Conservation (phyloP, 352 stramenopile species). For the Phytophthora multivora region DNA sequence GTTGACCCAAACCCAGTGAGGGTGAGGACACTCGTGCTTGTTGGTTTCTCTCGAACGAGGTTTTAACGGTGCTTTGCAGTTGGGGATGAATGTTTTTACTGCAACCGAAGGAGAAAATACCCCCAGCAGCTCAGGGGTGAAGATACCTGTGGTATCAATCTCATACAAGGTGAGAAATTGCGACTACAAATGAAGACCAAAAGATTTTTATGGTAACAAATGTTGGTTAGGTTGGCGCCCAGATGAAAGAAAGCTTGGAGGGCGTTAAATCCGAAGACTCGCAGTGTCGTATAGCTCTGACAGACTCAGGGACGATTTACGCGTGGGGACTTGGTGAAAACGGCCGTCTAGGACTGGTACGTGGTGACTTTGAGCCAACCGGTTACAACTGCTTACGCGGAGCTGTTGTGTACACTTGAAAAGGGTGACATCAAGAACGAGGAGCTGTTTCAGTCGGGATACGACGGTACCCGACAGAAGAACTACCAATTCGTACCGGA, state of each 20-base stretch:
- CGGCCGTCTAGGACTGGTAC: conserved; percentile 64
- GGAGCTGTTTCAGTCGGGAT: conserved; percentile 62
- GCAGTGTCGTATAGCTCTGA: conserved; percentile 46
- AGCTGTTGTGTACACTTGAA: conserved; percentile 1
- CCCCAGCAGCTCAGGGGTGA: conserved; percentile 48
- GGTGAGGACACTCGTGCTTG: conserved; percentile 24
- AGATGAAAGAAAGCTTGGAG: conserved; percentile 50
- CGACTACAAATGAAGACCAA: too few species aligned
- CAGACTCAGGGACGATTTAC: conserved; percentile 56
- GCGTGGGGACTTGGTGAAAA: conserved; percentile 74
- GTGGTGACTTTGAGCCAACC: not conserved
- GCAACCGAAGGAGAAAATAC: conserved; percentile 39
- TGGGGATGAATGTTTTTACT: conserved; percentile 53
- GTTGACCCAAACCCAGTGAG: conserved; percentile 52
- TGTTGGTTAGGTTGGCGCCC: conserved; percentile 34
- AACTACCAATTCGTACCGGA: conserved; percentile 66
- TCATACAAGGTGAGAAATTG: conserved; percentile 44
- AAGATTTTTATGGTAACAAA: not conserved
- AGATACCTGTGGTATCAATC: conserved; percentile 71
- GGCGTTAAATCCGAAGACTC: conserved; percentile 55
- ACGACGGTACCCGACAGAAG: conserved; percentile 67
- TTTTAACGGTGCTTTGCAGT: conserved; percentile 28
- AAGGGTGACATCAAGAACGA: conserved; percentile 78
- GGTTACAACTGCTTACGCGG: not conserved
- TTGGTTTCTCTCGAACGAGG: not conserved